Evolutionary conservation across 1,284 basidiomycete genomes (phyloP).

Genomic region (Microbotryomycetes sp.): DNA sequence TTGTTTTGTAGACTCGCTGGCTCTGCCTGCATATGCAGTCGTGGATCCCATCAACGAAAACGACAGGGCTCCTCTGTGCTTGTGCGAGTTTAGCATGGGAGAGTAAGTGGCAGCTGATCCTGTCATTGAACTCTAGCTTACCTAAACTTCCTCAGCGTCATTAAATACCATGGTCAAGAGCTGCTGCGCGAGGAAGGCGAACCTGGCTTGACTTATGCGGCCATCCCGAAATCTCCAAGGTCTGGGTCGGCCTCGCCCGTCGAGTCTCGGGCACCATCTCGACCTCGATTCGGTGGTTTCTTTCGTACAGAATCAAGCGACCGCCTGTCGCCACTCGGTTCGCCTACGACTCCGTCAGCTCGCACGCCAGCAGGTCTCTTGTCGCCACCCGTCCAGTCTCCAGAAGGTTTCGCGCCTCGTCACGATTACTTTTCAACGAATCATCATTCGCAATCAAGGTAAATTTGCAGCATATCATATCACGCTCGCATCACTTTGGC

Average conservation of each 20-base stretch:
- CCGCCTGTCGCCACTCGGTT: not conserved
- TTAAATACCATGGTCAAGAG: conserved; percentile 2
- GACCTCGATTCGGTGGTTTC: not conserved
- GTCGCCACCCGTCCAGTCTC: not conserved
- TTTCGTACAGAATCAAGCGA: not conserved
- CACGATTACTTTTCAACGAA: too few relatives aligned
- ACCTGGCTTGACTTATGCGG: conserved; percentile 2
- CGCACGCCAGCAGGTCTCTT: not conserved
- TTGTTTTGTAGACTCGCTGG: conserved; percentile 31
- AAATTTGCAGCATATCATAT: too few relatives aligned
- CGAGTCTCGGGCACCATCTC: not conserved
- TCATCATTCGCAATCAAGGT: too few relatives aligned
- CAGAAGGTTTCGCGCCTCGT: too few relatives aligned
- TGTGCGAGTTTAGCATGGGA: conserved; percentile 17
- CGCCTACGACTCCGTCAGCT: not conserved
- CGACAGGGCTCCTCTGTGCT: conserved; percentile 18
- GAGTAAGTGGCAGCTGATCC: not conserved
- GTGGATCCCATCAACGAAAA: conserved; percentile 22
- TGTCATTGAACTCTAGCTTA: too few relatives aligned
- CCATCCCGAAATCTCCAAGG: not conserved
- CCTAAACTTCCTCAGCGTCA: not conserved
- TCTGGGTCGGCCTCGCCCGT: not conserved
- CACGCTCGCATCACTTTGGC: too few relatives aligned
- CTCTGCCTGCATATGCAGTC: conserved; percentile 26
- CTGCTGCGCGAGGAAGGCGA: conserved; percentile 11